Evolutionary conservation across 2,329 filamentous ascomycete genomes (phyloP).

Genomic region (Dactylellina drechsleri): DNA sequence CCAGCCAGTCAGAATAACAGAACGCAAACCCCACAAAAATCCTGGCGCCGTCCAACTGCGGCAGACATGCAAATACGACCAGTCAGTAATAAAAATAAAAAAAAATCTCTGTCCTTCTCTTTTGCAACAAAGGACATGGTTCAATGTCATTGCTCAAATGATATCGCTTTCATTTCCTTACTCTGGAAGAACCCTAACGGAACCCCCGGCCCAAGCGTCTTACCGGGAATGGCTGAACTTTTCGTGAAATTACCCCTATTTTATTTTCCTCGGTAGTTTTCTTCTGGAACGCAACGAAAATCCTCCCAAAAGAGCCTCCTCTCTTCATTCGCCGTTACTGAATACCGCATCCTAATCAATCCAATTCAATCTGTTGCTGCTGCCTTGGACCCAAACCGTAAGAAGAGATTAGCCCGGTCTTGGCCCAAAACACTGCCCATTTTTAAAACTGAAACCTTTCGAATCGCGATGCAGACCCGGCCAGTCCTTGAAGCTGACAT

Average conservation of each 20-base stretch:
- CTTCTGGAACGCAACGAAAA: not conserved
- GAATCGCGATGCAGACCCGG: too few relatives aligned
- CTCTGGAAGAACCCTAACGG: constrained; percentile 25
- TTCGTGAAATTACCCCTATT: not conserved
- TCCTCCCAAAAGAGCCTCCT: not conserved
- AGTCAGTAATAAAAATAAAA: not conserved
- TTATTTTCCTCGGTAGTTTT: not conserved
- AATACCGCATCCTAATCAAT: not conserved
- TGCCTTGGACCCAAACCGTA: constrained; percentile 1
- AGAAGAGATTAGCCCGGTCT: not conserved
- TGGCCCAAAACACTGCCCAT: not conserved
- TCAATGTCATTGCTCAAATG: constrained; percentile 8
- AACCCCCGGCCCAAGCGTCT: not conserved
- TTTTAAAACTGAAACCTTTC: too few relatives aligned
- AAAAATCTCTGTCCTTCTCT: not conserved
- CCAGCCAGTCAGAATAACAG: constrained; percentile 27
- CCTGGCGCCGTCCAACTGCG: constrained; percentile 35
- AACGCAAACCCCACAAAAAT: constrained; percentile 4
- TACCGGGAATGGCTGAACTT: not conserved
- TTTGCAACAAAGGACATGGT: constrained; percentile 28
- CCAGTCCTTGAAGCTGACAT: too few relatives aligned
- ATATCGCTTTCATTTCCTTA: constrained; percentile 47
- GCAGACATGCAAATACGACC: constrained; percentile 8
- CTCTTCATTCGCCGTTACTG: not conserved
- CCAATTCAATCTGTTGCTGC: not conserved